Conservation (phyloP, 2,329 filamentous ascomycete genomes). For the Lasiodiplodia sp. region DNA sequence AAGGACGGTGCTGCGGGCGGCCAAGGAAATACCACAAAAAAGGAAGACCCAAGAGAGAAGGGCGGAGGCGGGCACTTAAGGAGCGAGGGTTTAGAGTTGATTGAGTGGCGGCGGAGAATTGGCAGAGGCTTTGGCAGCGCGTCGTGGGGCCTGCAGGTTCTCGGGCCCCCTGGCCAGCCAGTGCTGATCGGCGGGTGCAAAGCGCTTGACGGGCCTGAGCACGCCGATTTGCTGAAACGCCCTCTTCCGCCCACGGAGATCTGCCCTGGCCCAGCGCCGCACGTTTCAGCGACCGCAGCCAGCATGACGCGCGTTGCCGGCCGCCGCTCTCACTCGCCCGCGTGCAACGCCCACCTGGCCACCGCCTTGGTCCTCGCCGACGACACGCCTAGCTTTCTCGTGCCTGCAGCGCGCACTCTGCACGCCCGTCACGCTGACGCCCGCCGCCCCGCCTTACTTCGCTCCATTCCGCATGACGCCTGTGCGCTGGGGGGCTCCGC, state of each 20-base stretch:
- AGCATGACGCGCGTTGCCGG: constrained; percentile 23
- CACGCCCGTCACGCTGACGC: background rate
- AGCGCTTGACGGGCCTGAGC: constrained; percentile 4
- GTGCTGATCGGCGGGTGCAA: constrained; percentile 16
- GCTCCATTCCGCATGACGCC: constrained; percentile 23
- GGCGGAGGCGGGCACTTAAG: constrained; percentile 18
- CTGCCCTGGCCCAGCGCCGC: constrained; percentile 21
- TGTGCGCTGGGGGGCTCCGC: constrained; percentile 2
- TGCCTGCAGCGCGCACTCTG: background rate
- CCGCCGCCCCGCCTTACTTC: constrained; percentile 15
- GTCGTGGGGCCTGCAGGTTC: constrained; percentile 3
- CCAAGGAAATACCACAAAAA: constrained; percentile 11
- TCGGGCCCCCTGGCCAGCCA: constrained; percentile 20
- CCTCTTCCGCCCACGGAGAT: constrained; percentile 14
- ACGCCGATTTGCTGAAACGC: constrained; percentile 24
- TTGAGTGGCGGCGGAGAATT: constrained; percentile 27
- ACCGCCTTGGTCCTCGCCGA: background rate
- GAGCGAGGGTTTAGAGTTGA: constrained; percentile 24
- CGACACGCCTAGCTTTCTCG: constrained; percentile 4
- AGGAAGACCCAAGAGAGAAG: background rate
- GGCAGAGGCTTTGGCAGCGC: constrained; percentile 2
- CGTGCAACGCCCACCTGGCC: background rate
- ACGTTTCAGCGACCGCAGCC: constrained; percentile 25
- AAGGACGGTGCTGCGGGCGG: constrained; percentile 10
- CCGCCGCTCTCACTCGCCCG: constrained; percentile 3